These are phyloP conservation scores for Schwanniomyces vanrijiae DNA, from an alignment of 805 yeast species.

Conservation along the genomic window DNA sequence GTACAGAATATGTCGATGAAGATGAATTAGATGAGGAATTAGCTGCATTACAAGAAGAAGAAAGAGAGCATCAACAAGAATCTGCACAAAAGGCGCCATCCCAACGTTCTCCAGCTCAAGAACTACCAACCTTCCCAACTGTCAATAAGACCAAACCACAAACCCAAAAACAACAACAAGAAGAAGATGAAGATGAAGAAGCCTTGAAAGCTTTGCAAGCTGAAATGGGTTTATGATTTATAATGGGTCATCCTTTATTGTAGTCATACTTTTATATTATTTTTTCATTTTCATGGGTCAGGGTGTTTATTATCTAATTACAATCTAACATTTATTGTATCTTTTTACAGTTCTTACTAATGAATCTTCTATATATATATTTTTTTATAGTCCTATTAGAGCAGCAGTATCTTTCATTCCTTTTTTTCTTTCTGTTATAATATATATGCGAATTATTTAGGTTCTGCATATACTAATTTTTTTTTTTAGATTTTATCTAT, in stretches of 20 bases:
- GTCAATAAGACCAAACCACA: slow-evolving; percentile 44
- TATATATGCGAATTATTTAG: neutral
- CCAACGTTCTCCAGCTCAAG: slow-evolving; percentile 22
- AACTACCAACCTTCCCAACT: slow-evolving; percentile 47
- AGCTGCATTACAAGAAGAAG: slow-evolving; percentile 83
- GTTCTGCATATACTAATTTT: slow-evolving; percentile 1
- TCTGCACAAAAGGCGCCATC: slow-evolving; percentile 13
- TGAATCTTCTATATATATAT: neutral
- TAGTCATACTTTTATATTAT: slow-evolving; percentile 1
- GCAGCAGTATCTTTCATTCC: neutral
- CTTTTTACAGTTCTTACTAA: neutral
- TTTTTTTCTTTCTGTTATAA: neutral
- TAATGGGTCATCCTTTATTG: neutral
- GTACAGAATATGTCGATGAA: slow-evolving; percentile 77
- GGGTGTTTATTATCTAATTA: slow-evolving; percentile 1
- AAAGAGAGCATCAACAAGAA: slow-evolving; percentile 42
- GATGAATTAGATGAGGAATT: slow-evolving; percentile 95
- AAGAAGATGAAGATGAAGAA: slow-evolving; percentile 79
- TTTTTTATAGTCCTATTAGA: neutral
- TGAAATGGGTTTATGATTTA: slow-evolving; percentile 71
- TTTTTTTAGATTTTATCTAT: slow-evolving; percentile 1
- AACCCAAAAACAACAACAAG: slow-evolving; percentile 48
- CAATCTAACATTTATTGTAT: neutral
- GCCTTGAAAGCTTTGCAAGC: slow-evolving; percentile 80
- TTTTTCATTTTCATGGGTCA: slow-evolving; percentile 1